These are phyloP conservation scores for Lipomyces sp. DNA, from an alignment of 805 yeast species.

Conservation along the genomic window DNA sequence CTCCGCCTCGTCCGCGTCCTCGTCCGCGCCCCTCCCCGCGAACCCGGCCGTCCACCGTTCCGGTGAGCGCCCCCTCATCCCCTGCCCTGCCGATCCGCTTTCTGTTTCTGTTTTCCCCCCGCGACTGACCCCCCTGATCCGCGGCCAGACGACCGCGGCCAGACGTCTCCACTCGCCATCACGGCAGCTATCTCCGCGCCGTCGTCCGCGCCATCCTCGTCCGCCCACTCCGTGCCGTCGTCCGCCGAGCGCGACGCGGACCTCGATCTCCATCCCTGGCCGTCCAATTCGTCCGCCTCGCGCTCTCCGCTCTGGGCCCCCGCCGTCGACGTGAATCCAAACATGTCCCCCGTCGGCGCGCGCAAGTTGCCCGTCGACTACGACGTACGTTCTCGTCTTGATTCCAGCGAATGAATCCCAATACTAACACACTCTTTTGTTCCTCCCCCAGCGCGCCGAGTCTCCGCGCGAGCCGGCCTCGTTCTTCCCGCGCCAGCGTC, in stretches of 20 bases:
- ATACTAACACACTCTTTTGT: no score
- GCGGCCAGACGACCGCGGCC: no score
- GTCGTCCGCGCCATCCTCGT: conserved; percentile 5
- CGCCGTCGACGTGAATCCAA: conserved; percentile 5
- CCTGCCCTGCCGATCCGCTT: background rate
- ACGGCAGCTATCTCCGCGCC: conserved; percentile 11
- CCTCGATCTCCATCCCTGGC: conserved; percentile 25
- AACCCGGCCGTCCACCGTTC: conserved; percentile 3
- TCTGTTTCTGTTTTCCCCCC: background rate
- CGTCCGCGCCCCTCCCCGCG: background rate
- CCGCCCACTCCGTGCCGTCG: conserved; percentile 3
- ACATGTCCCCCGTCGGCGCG: conserved; percentile 19
- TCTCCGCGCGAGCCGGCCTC: conserved; percentile 19
- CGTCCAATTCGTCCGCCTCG: conserved; percentile 22
- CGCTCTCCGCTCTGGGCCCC: conserved; percentile 29
- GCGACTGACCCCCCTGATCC: background rate
- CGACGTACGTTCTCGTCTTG: conserved; percentile 13
- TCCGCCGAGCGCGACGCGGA: conserved; percentile 24
- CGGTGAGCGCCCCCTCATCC: conserved; percentile 3
- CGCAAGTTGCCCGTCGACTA: conserved; percentile 23
- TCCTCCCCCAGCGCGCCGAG: conserved; percentile 13
- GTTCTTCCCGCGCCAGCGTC: conserved; percentile 13
- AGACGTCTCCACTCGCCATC: conserved; percentile 14
- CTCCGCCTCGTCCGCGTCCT: background rate
- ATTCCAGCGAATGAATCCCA: no score